phyloP scores from a whole-genome alignment of 805 yeast genomes.

The Kurtzmaniella fragi region DNA sequence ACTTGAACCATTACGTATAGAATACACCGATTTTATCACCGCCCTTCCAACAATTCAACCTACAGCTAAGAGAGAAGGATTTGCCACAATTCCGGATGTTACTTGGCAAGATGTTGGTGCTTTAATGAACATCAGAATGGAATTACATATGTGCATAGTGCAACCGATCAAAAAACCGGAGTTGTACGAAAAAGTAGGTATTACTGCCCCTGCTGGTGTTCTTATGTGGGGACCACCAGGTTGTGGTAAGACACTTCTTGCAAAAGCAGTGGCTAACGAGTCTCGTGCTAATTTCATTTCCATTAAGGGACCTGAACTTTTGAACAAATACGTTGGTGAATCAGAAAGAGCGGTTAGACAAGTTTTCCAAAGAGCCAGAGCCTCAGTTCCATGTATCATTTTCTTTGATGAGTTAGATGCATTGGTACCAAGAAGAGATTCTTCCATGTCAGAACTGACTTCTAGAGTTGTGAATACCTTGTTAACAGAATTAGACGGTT shows the following conservation, averaged over 20 bases:
- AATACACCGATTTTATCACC: constrained; percentile 69
- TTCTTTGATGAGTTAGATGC: constrained; percentile 97
- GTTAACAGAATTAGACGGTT: constrained; percentile 90
- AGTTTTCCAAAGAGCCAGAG: constrained; percentile 87
- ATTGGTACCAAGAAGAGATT: constrained; percentile 88
- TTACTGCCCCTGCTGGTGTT: constrained; percentile 95
- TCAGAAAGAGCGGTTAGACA: constrained; percentile 92
- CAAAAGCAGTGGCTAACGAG: constrained; percentile 97
- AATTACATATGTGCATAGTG: constrained; percentile 94
- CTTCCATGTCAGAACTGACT: constrained; percentile 81
- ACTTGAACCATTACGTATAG: constrained; percentile 69
- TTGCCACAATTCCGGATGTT: constrained; percentile 97
- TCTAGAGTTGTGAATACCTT: constrained; percentile 93
- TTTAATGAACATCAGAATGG: constrained; percentile 70
- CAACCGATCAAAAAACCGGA: constrained; percentile 95
- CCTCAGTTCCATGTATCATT: constrained; percentile 89
- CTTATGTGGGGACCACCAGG: constrained; percentile 99
- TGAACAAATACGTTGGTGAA: constrained; percentile 95
- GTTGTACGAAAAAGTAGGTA: constrained; percentile 83
- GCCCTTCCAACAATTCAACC: constrained; percentile 96
- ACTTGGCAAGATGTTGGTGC: constrained; percentile 97
- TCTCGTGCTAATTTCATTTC: constrained; percentile 94
- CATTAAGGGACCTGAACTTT: constrained; percentile 90
- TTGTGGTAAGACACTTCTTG: constrained; percentile 93
- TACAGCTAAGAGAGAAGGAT: constrained; percentile 96